Conservation (phyloP, 352 stramenopile species). For the Pythium phragmiticola region DNA sequence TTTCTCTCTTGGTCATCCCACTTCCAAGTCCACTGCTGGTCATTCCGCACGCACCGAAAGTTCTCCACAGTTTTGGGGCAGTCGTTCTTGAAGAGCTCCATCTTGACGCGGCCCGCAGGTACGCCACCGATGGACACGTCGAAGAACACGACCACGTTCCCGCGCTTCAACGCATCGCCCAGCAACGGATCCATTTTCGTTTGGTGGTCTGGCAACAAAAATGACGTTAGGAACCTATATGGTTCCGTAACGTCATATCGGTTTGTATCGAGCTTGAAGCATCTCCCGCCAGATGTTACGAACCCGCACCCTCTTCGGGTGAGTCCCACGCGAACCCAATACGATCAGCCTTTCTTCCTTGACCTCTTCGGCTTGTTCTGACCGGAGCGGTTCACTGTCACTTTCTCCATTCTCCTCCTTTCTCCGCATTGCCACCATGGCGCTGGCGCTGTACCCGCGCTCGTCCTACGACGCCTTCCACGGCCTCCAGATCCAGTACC, state of each 20-base stretch:
- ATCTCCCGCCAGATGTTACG: background rate
- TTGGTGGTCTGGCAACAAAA: constrained; percentile 4
- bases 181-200: constrained; percentile 82
- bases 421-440: background rate
- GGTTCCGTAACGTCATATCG: background rate
- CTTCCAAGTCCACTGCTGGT: background rate
- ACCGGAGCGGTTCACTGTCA: background rate
- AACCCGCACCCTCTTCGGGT: background rate
- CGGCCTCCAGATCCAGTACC: constrained; percentile 38
- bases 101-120: constrained; percentile 88
- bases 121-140: constrained; percentile 95
- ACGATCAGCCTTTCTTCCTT: background rate
- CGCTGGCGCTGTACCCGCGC: constrained; percentile 56
- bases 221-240: background rate
- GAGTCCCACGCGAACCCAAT: constrained; percentile 3
- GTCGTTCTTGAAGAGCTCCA: constrained; percentile 96
- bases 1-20: background rate
- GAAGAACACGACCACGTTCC: constrained; percentile 97
- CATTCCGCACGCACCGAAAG: constrained; percentile 90
- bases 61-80: constrained; percentile 98
- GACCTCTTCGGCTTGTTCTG: background rate
- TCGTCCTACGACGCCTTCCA: constrained; percentile 62
- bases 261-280: background rate
- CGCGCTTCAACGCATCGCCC: constrained; percentile 89
- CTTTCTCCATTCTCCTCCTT: background rate